Evolutionary conservation across 2,329 filamentous ascomycete species (phyloP), one percentile per base, ranked within the genome.

Genomic region (Nigrospora sphaerica): DNA sequence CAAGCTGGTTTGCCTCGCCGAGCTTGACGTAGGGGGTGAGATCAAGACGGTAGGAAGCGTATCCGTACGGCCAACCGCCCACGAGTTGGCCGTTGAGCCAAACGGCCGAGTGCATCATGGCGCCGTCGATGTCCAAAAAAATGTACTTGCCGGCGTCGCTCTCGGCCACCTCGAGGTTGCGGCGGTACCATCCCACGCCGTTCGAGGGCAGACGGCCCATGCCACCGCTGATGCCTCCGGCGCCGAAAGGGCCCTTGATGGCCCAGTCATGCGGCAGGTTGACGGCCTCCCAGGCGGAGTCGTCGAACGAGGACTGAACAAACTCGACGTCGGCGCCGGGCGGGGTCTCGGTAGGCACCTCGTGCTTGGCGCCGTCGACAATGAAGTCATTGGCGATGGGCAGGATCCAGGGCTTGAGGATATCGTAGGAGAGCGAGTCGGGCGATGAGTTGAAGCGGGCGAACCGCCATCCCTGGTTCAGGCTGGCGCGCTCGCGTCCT

Each of bases 151-250:
- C 49, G 2, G 48, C 34, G 23, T 58, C 57, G 13, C 46, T 37
- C 9, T 46, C 32, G 2, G 47, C 33, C 13, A 57, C 19, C 0
- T 56, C 52, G 1, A 78, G 10, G 3, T 57, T 68, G 28, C 66
- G 63, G 4, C 74, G 70, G 51, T 78, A 78, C 75, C 74, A 60
- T 2, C 71, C 74, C 2, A 79, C 67, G 3, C 75, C 75, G n/a
- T 77, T 67, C 18, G 68, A 62, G 0, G 75, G 75, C 32, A 80
- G 54, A 2, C 69, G 62, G 13, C 70, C 70, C 58, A 67, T 66
- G 5, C 63, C 63, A 2, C 67, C 67, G 6, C 54, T 58, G 9
- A 70, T 60, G 2, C 59, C 59, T 5, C 61, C 55, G 0, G 60
- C 56, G 61, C 54, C 52, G 34, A 62, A 72, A 1, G 68, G 65